These are phyloP conservation scores for Asterochloris sp. DNA, from an alignment of 139 green algal species.

Conservation along the genomic window DNA sequence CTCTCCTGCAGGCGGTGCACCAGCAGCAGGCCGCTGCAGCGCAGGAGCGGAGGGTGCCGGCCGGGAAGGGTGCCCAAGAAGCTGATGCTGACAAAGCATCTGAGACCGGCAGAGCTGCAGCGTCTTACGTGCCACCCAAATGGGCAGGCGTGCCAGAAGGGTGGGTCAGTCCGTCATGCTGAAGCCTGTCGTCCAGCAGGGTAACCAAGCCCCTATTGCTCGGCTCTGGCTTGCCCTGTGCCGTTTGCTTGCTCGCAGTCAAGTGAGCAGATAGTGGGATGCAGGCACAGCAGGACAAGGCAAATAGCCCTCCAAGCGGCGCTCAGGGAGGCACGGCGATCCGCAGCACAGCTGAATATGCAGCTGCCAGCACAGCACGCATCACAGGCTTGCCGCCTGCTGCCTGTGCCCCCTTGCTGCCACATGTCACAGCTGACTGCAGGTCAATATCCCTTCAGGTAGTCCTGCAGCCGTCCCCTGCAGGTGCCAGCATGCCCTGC, in stretches of 20 bases:
- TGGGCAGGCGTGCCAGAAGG: constrained; percentile 59
- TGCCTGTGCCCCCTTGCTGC: too few species aligned
- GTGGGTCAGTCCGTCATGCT: constrained; percentile 23
- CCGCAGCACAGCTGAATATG: too few species aligned
- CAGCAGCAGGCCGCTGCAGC: not conserved
- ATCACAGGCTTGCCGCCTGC: too few species aligned
- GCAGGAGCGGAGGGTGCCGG: not conserved
- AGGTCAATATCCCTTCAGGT: not conserved
- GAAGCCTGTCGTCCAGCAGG: not conserved
- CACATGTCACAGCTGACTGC: not conserved
- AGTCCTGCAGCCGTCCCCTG: not conserved
- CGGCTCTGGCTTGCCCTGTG: not conserved
- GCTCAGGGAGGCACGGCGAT: not conserved
- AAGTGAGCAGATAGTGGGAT: not conserved
- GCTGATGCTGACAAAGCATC: not conserved
- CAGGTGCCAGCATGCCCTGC: not conserved
- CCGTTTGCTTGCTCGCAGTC: not conserved
- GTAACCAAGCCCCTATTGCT: not conserved
- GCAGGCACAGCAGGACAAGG: not conserved
- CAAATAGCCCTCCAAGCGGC: too few species aligned
- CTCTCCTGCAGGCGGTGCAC: not conserved
- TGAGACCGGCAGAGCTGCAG: not conserved
- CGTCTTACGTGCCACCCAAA: constrained; percentile 42
- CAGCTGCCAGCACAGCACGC: too few species aligned
- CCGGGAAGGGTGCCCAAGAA: not conserved